A percentile compares a stretch with the other conserved stretches of the same genome.
Conservation (phyloP, 2,329 filamentous ascomycete genomes). For the Didymella sp. region DNA sequence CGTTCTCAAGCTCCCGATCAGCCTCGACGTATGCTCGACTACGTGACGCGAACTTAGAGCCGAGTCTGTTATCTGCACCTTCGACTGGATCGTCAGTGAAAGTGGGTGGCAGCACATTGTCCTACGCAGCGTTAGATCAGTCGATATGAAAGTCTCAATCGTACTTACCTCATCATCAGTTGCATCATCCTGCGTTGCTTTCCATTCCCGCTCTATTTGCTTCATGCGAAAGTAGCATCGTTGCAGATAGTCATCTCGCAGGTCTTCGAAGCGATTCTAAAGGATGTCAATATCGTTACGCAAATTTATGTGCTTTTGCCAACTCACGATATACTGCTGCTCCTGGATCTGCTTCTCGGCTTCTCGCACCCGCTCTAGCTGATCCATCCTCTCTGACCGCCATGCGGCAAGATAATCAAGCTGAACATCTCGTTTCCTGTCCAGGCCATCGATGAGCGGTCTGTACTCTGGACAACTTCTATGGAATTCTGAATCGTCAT, state of each 20-base stretch:
- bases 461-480: slow-evolving; percentile 62
- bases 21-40: slow-evolving; percentile 52
- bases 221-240: slow-evolving; percentile 50
- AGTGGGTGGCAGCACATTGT: slow-evolving; percentile 46
- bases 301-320: not conserved
- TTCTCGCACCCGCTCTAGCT: slow-evolving; percentile 45
- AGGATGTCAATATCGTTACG: not conserved
- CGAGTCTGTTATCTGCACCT: slow-evolving; percentile 36
- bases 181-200: slow-evolving; percentile 44
- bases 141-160: not conserved
- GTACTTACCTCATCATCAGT: slow-evolving; percentile 52
- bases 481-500: slow-evolving; percentile 61
- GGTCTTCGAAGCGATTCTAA: slow-evolving; percentile 44
- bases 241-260: slow-evolving; percentile 43
- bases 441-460: slow-evolving; percentile 60
- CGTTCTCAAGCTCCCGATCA: slow-evolving; percentile 45
- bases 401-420: slow-evolving; percentile 50
- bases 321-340: slow-evolving; percentile 47
- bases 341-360: slow-evolving; percentile 46
- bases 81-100: slow-evolving; percentile 37
- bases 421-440: slow-evolving; percentile 53
- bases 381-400: slow-evolving; percentile 46
- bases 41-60: slow-evolving; percentile 50
- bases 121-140: slow-evolving; percentile 24
- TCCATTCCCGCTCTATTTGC: slow-evolving; percentile 47